Evolutionary conservation across 768 basidiomycete species (phyloP).

Genomic region (Artomyces pyxidatus): DNA sequence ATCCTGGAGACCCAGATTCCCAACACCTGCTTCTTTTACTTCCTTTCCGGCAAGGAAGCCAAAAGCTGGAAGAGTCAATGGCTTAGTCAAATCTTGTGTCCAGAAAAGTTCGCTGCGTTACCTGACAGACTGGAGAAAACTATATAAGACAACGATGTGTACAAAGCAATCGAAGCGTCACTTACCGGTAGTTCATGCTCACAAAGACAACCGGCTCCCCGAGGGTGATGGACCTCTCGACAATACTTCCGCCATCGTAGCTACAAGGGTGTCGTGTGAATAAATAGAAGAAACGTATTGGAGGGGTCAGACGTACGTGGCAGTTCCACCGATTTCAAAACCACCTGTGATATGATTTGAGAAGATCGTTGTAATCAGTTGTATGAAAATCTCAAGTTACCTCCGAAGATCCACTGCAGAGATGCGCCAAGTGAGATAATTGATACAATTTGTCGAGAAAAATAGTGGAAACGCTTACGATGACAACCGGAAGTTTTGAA

Average conservation of each 20-base stretch:
- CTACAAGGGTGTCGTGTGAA: too few species aligned
- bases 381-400: too few species aligned
- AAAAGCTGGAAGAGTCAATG: constrained; percentile 24
- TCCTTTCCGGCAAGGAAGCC: constrained; percentile 47
- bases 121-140: constrained; percentile 10
- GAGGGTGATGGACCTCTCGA: constrained; percentile 6
- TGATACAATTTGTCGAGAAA: background rate
- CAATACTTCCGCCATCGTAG: constrained; percentile 8
- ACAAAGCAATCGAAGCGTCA: background rate
- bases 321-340: constrained; percentile 14
- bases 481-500: constrained; percentile 12
- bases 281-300: too few species aligned
- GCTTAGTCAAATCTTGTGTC: background rate
- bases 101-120: background rate
- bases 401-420: constrained; percentile 12
- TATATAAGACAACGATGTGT: too few species aligned
- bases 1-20: constrained; percentile 63
- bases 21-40: constrained; percentile 41
- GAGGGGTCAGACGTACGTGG: constrained; percentile 2
- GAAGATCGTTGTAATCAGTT: background rate
- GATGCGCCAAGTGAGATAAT: background rate
- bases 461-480: constrained; percentile 1
- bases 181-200: constrained; percentile 16
- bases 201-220: constrained; percentile 12
- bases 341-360: background rate